phyloP scores from a whole-genome alignment of 768 basidiomycete genomes.

The Hydnum rufescens region DNA sequence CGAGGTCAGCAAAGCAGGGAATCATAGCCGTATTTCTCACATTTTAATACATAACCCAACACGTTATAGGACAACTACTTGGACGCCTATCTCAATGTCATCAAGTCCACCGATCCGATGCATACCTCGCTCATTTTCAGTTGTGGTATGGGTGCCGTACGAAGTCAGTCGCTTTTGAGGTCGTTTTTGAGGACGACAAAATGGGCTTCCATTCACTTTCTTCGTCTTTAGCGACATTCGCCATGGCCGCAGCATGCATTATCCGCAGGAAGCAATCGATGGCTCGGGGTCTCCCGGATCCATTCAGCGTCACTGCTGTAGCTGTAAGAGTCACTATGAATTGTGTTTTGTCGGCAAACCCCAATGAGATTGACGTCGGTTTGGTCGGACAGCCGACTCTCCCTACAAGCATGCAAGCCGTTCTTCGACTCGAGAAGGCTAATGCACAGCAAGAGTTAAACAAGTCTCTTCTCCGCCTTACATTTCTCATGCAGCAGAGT shows the following conservation, averaged over 20 bases:
- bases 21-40: no score
- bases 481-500: slow-evolving; percentile 69
- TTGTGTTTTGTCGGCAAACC: background rate
- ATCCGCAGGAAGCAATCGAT: slow-evolving; percentile 60
- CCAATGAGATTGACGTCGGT: background rate
- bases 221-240: slow-evolving; percentile 50
- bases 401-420: slow-evolving; percentile 9
- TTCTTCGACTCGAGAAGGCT: slow-evolving; percentile 36
- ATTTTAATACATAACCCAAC: background rate
- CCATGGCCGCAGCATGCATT: slow-evolving; percentile 86
- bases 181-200: no score
- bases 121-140: slow-evolving; percentile 77
- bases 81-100: slow-evolving; percentile 74
- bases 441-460: slow-evolving; percentile 64
- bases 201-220: background rate
- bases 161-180: slow-evolving; percentile 19
- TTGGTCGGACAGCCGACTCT: background rate
- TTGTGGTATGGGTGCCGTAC: slow-evolving; percentile 91
- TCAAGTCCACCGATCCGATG: slow-evolving; percentile 60
- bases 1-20: slow-evolving; percentile 38
- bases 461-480: slow-evolving; percentile 53
- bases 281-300: slow-evolving; percentile 48
- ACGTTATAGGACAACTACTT: slow-evolving; percentile 84
- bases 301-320: slow-evolving; percentile 25
- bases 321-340: no score